Evolutionary conservation across 768 basidiomycete genomes (phyloP), one percentile per base, ranked within the genome.

Genomic region (Lactifluus pinguis): DNA sequence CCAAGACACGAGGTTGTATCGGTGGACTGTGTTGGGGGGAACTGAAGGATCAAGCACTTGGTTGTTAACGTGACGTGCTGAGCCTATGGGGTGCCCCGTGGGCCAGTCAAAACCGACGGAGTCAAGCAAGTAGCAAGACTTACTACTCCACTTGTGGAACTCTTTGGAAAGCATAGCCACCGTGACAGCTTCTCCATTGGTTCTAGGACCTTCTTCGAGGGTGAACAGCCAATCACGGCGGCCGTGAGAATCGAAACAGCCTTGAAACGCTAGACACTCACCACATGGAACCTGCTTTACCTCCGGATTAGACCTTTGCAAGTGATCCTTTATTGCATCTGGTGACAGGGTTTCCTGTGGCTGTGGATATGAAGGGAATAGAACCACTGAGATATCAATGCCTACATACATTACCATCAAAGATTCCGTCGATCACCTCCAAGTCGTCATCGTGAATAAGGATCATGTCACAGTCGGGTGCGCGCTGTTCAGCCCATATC

Each of bases 401-500:
- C 11, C 41, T 42, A 17, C 41, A 25, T 10, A 47, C 55, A 15
- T 17, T 29, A 6, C 21, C 10, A 38, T 21, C 15, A 6, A 13
- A 10, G 3, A 25, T 38, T 49, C 8, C 36, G 3, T 19, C 7
- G 21, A 49, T 56, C 15, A 11, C 2, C 6, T 9, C 55, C 34
- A 56, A n/a, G 55, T 30, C 49, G 11, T 50, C 39, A 34, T 57
- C 56, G 25, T 52, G 57, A 45, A 51, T 19, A 25, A 59, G 57
- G 6, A 52, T 32, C 49, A 51, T 44, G 15, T 57, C 56, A 5
- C 49, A 52, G 19, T 47, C 57, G 38, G 15, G 32, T 7, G 48
- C 49, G 9, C 4, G 38, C 56, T 57, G 39, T 5, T 19, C 7
- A 19, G 39, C 5, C 7, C 57, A 25, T 41, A 5, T 59, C 4